Evolutionary conservation across 345 rosid species (phyloP).

Genomic region (Populus pruinosa): DNA sequence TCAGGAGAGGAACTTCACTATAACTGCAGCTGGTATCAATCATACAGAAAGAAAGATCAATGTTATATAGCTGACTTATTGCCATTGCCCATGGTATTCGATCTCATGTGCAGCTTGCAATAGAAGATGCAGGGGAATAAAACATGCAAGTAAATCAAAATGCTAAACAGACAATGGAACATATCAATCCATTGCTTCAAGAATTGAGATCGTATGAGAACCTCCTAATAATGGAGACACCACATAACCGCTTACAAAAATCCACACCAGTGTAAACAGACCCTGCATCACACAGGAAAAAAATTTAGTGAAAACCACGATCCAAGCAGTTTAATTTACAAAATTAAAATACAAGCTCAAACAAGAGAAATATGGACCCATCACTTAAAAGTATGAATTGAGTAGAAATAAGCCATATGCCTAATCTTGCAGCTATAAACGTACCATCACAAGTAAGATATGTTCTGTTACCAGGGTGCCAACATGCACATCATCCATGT

Average conservation of each 20-base stretch:
- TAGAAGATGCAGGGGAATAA: background rate
- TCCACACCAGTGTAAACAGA: conserved; percentile 97
- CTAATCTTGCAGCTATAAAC: background rate
- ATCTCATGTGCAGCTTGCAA: background rate
- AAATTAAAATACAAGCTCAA: background rate
- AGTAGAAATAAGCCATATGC: background rate
- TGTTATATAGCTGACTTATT: background rate
- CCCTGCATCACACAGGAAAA: conserved; percentile 45
- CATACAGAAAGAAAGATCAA: background rate
- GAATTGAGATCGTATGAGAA: conserved; percentile 33
- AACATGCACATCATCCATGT: background rate
- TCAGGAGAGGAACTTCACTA: background rate
- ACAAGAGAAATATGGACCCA: background rate
- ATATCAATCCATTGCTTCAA: background rate
- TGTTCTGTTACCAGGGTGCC: background rate
- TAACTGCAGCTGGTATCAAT: background rate
- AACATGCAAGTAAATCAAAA: background rate
- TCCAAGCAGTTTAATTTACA: background rate
- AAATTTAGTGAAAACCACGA: background rate
- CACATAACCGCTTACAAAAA: conserved; percentile 95
- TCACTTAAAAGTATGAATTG: background rate
- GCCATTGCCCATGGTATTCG: background rate
- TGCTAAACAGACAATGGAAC: background rate
- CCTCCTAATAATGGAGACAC: conserved; percentile 98
- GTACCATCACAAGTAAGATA: background rate